These are phyloP conservation scores for Ogataea paraovalis DNA, from an alignment of 805 yeast species.

Conservation along the genomic window DNA sequence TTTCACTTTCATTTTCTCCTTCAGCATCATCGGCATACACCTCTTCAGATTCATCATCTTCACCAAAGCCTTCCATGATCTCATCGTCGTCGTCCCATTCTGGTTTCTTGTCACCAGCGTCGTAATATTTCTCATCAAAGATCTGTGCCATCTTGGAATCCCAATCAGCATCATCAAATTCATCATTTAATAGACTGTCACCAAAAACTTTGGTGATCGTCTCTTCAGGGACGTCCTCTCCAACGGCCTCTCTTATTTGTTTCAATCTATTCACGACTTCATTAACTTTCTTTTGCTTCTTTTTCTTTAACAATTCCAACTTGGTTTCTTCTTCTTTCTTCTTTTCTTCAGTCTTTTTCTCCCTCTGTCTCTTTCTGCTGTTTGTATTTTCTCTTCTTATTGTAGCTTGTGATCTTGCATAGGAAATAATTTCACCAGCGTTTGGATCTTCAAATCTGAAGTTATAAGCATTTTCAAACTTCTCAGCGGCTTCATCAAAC, in stretches of 20 bases:
- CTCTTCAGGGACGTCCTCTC: constrained; percentile 57
- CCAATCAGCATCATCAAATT: constrained; percentile 90
- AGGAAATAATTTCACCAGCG: constrained; percentile 85
- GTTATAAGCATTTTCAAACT: constrained; percentile 88
- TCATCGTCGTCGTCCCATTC: constrained; percentile 62
- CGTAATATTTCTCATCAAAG: constrained; percentile 80
- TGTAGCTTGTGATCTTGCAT: constrained; percentile 93
- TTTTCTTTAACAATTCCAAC: constrained; percentile 60
- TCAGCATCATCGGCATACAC: constrained; percentile 34
- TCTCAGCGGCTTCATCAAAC: constrained; percentile 88
- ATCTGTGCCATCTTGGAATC: constrained; percentile 79
- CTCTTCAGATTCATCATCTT: constrained; percentile 33
- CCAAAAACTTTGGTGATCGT: constrained; percentile 64
- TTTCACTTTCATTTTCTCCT: constrained; percentile 29
- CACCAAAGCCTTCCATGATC: constrained; percentile 38
- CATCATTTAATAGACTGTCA: constrained; percentile 74
- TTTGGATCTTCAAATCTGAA: constrained; percentile 92
- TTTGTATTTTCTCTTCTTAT: constrained; percentile 75
- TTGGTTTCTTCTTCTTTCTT: constrained; percentile 48
- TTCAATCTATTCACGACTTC: constrained; percentile 69
- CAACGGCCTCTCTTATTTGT: constrained; percentile 64
- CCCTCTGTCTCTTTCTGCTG: constrained; percentile 79
- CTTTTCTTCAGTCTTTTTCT: constrained; percentile 55
- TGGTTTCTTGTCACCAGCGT: constrained; percentile 54
- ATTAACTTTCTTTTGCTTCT: constrained; percentile 72